Evolutionary conservation across 306 rosid species (phyloP).

Genomic region (Hippophae gyantsensis): DNA sequence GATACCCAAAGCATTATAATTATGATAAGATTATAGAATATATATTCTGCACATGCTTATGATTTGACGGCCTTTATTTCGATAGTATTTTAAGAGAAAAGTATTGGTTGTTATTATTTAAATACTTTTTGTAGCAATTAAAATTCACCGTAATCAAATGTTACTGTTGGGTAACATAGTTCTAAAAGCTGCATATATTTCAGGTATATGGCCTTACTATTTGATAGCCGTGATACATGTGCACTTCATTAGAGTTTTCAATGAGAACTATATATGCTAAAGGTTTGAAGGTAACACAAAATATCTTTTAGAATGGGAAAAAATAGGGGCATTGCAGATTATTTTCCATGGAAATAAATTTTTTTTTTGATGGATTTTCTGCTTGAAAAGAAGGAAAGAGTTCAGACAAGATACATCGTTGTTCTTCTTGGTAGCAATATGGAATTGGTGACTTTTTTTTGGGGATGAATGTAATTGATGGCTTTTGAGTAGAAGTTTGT

Average conservation of each 20-base stretch:
- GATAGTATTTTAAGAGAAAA: not conserved
- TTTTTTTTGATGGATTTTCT: not conserved
- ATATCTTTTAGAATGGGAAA: not conserved
- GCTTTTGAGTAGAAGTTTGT: conserved; percentile 1
- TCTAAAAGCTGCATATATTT: not conserved
- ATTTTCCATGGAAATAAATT: too few relatives aligned
- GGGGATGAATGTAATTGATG: not conserved
- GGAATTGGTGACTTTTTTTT: not conserved
- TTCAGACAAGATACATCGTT: not conserved
- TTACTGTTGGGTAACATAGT: too few relatives aligned
- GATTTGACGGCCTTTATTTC: not conserved
- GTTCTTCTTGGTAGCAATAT: not conserved
- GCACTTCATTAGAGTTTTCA: not conserved
- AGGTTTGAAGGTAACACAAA: not conserved
- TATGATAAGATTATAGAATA: not conserved
- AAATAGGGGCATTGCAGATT: not conserved
- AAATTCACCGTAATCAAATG: too few relatives aligned
- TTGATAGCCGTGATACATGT: not conserved
- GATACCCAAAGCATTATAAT: not conserved
- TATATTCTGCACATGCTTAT: not conserved
- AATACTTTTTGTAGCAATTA: not conserved
- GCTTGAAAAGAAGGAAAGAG: not conserved
- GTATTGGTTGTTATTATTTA: not conserved
- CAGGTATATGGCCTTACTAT: not conserved
- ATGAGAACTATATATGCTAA: not conserved